Percentiles rank a stretch among this genome's conserved stretches.
These are phyloP conservation scores for Capsella rubella DNA, from an alignment of 441 rosid species.

Conservation along the genomic window DNA sequence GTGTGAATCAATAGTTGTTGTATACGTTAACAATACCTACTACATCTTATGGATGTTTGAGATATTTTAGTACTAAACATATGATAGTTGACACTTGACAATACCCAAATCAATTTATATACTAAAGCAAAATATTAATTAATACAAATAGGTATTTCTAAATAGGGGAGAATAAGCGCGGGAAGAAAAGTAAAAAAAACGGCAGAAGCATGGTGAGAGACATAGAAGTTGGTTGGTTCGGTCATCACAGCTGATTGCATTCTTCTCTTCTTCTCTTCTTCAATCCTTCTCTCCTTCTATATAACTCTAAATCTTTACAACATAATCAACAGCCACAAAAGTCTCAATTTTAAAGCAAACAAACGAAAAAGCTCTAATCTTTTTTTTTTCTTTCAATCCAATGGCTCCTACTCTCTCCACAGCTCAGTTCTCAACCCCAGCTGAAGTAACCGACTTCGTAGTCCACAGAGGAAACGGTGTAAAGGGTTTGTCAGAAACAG, in stretches of 20 bases:
- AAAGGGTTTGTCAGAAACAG: slow-evolving; percentile 48
- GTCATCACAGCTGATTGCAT: slow-evolving; percentile 34
- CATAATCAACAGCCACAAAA: slow-evolving; percentile 6
- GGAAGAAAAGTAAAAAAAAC: slow-evolving; percentile 28
- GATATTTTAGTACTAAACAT: too few species aligned
- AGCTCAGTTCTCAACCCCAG: slow-evolving; percentile 32
- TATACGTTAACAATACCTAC: too few species aligned
- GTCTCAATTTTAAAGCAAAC: background rate
- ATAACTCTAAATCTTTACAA: slow-evolving; percentile 15
- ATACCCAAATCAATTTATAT: too few species aligned
- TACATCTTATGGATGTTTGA: too few species aligned
- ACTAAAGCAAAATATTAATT: background rate
- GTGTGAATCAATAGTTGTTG: too few species aligned
- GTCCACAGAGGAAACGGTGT: slow-evolving; percentile 47
- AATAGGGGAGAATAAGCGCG: slow-evolving; percentile 8
- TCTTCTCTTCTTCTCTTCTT: slow-evolving; percentile 23
- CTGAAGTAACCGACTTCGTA: slow-evolving; percentile 45
- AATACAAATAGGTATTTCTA: background rate
- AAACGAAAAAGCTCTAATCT: slow-evolving; percentile 4
- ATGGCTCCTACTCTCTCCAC: slow-evolving; percentile 48
- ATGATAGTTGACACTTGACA: too few species aligned
- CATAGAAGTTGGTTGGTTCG: slow-evolving; percentile 37
- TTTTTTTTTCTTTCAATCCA: background rate
- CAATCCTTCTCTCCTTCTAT: slow-evolving; percentile 30
- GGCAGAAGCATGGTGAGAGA: slow-evolving; percentile 42